phyloP scores from a whole-genome alignment of 495 filamentous ascomycete species.

The Poronia punctata region DNA sequence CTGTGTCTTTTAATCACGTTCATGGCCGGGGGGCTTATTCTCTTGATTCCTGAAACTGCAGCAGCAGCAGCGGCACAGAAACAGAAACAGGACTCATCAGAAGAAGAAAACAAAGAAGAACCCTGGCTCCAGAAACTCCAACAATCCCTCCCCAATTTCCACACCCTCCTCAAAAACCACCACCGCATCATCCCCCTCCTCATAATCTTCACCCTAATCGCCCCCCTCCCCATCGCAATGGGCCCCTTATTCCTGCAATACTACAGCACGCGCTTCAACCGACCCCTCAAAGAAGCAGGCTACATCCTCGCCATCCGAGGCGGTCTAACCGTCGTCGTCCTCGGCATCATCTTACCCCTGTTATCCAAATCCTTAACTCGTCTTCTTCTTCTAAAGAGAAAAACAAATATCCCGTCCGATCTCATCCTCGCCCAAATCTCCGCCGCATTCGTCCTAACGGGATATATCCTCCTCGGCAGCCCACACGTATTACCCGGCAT shows the following conservation, averaged over 20 bases:
- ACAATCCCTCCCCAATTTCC: too few species aligned
- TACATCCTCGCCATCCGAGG: constrained; percentile 47
- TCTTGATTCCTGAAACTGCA: constrained; percentile 1
- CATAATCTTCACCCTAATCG: constrained; percentile 45
- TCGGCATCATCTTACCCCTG: constrained; percentile 40
- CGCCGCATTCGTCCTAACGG: constrained; percentile 32
- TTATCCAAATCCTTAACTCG: constrained; percentile 29
- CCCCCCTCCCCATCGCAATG: constrained; percentile 41
- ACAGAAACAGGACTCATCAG: too few species aligned
- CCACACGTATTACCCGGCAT: constrained; percentile 34
- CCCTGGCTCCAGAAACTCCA: too few species aligned
- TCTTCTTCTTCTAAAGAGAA: constrained; percentile 16
- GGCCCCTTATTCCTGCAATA: constrained; percentile 51
- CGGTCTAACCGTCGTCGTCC: constrained; percentile 43
- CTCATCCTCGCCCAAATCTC: constrained; percentile 45
- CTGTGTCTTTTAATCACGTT: constrained; percentile 2
- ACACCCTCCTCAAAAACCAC: too few species aligned
- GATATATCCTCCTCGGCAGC: constrained; percentile 29
- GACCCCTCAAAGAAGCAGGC: constrained; percentile 49
- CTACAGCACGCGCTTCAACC: constrained; percentile 49
- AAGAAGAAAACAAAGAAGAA: too few species aligned
- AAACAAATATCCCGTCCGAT: constrained; percentile 44
- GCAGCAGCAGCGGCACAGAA: too few species aligned
- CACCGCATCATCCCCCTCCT: constrained; percentile 39
- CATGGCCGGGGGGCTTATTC: background rate